Conservation (phyloP, 176 grass and related monocot genomes). For the Rhynchospora pubera region DNA sequence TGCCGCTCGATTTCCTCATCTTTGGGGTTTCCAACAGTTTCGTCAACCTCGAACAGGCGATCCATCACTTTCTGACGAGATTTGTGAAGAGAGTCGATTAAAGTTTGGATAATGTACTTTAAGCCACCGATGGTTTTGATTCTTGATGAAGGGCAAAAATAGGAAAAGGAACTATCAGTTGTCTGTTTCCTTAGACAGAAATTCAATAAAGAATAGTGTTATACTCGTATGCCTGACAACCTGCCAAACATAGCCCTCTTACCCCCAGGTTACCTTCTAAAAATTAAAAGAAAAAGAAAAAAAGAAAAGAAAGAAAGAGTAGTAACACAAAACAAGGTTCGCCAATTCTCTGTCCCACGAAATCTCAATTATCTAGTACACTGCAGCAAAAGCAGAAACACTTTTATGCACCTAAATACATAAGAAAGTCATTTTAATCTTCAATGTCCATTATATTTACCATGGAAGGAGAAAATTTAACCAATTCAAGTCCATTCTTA, state of each 20-base stretch:
- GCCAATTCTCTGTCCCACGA: neutral
- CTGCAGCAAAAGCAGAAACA: neutral
- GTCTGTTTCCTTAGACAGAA: neutral
- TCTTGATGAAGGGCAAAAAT: constrained; percentile 16
- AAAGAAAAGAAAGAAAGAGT: neutral
- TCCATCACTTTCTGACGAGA: constrained; percentile 59
- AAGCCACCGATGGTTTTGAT: constrained; percentile 55
- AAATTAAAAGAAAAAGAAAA: neutral
- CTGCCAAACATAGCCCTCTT: neutral
- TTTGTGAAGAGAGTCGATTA: constrained; percentile 66
- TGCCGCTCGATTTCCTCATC: constrained; percentile 78
- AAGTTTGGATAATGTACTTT: constrained; percentile 70
- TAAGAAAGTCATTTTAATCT: neutral
- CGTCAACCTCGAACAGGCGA: constrained; percentile 69
- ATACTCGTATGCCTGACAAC: neutral
- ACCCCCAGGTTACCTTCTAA: neutral
- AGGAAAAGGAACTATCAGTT: neutral
- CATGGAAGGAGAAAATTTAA: neutral
- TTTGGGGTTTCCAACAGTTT: constrained; percentile 75
- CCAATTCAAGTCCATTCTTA: neutral
- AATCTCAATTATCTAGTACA: neutral
- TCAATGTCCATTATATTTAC: neutral
- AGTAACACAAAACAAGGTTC: neutral
- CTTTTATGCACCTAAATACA: neutral
- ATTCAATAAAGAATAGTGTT: neutral